Evolutionary conservation across 75 land plant genomes (phyloP), one percentile per base, ranked within the genome.

Genomic region (Chamaecyparis obtusa): DNA sequence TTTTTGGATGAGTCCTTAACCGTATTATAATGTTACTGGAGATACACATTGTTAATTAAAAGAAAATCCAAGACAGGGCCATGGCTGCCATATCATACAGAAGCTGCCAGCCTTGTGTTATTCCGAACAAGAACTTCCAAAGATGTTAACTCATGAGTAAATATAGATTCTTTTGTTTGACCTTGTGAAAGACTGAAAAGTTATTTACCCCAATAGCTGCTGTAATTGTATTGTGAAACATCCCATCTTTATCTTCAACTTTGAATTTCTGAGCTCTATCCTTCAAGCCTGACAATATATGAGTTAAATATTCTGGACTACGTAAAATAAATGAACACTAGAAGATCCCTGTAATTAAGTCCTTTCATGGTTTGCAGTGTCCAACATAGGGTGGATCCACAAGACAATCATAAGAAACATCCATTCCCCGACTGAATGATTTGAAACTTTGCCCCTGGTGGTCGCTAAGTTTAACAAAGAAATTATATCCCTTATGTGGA

Each of bases 331-430:
- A 96, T 30, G 91, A 92, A 89, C 99, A 98, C 85, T 92, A 94
- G 64, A 88, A 91, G 13, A 88, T 86, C 30, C 91, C 94, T 71
- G 89, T 88, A 48, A 86, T 92, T 84, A 87, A 90, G 85, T 96
- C 95, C 39, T 76, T 89, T 96, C 97, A 96, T 84, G 98, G 92
- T 60, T 91, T 92, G 44, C 91, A 92, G 89, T 91, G 92, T 75
- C 99, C 98, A 86, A 96, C 88, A 88, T 89, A 94, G 39, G 95
- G 72, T 87, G 99, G 99, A 71, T 96, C 95, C 24, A 96, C 93
- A 19, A 44, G 87, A 86, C 99, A 98, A 43, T 92, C 92, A 89
- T 89, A 96, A 51, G 89, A 88, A 71, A 90, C 87, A 56, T 82
- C 89, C 13, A 85, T 78, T 85, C 44, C 86, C 33, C 83, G 88